Conservation (phyloP, 371 early-diverging fungal genomes). For the Rhizomucor miehei region DNA sequence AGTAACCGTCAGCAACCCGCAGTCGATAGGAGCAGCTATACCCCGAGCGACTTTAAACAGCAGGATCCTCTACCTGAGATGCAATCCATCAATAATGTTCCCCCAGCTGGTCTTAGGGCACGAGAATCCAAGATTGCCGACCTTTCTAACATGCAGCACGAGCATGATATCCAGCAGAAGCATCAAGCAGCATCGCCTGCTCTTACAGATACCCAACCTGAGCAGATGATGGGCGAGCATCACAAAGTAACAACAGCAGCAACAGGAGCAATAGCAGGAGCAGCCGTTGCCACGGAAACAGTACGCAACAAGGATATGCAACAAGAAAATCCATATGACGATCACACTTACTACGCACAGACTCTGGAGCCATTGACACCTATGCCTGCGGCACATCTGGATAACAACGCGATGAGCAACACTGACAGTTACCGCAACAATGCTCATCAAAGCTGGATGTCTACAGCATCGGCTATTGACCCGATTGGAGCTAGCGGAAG, state of each 20-base stretch:
- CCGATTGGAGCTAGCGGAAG: slow-evolving; percentile 1
- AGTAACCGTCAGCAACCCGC: not conserved
- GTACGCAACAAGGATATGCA: too few species aligned
- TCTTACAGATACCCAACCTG: too few species aligned
- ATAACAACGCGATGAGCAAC: not conserved
- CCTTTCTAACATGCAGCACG: not conserved
- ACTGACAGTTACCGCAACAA: not conserved
- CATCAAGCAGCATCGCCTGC: too few species aligned
- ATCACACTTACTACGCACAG: too few species aligned
- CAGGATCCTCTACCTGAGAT: not conserved
- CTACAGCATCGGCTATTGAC: slow-evolving; percentile 9
- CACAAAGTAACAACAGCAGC: too few species aligned
- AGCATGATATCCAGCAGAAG: too few species aligned
- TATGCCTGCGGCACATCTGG: not conserved
- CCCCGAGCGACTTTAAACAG: not conserved
- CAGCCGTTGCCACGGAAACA: too few species aligned
- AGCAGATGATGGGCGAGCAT: too few species aligned
- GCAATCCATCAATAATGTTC: not conserved
- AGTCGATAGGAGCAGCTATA: not conserved
- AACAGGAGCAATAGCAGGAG: too few species aligned
- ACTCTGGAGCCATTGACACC: not conserved
- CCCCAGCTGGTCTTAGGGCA: not conserved
- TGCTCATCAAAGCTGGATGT: slow-evolving; percentile 4
- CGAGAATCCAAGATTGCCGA: slow-evolving; percentile 9
- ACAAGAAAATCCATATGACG: too few species aligned